Base-by-base conservation (phyloP, 1,139 yeast species). In the Trichomonascaceae sp. region DNA sequence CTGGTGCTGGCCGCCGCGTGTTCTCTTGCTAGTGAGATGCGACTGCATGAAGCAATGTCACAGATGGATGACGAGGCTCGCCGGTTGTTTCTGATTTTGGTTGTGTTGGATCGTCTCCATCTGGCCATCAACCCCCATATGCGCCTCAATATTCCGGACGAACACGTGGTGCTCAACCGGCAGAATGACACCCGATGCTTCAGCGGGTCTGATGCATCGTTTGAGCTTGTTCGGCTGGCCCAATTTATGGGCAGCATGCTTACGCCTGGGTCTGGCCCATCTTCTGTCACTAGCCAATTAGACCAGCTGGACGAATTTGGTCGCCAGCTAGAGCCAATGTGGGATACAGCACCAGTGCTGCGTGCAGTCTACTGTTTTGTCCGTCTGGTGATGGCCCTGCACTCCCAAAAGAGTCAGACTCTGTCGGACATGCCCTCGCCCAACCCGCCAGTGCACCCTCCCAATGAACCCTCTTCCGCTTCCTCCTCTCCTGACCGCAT, bases 1-100 rank as follows among this genome's bases (percentile, higher is more conserved):
- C 39, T 45, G 30, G 57, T 62, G 60, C 49, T 61, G 13, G 62
- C 62, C 3, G 47, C 59, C 9, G 60, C 62, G n/a, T 47, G 58
- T 25, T 54, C 59, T 17, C 41, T 51, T 17, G 52, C 54, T 4
- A 48, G 45, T 39, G 46, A 42, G 23, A 41, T 51, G 42, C 36
- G 41, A 4, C 36, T 50, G 28, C 51, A 48, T 26, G 29, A 16
- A 8, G 23, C 23, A 20, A 8, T 20, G 11, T 20, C 23, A 20
- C 9, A 20, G 17, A 26, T 13, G 5, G 37, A 37, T 13, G 25
- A 31, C 15, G 17, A 13, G 20, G 32, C 32, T 4, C 33, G 39
- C 18, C 48, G 62, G 14, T 42, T 52, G 18, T 56, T 47, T 32
- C 42, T 52, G 29, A 46, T 54, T n/a, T 42, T 56, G 34, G 56